A percentile compares a stretch with the other conserved stretches of the same genome.
These are phyloP conservation scores for Penicillium vulpinum DNA, from an alignment of 2,329 filamentous ascomycete species.

Conservation along the genomic window DNA sequence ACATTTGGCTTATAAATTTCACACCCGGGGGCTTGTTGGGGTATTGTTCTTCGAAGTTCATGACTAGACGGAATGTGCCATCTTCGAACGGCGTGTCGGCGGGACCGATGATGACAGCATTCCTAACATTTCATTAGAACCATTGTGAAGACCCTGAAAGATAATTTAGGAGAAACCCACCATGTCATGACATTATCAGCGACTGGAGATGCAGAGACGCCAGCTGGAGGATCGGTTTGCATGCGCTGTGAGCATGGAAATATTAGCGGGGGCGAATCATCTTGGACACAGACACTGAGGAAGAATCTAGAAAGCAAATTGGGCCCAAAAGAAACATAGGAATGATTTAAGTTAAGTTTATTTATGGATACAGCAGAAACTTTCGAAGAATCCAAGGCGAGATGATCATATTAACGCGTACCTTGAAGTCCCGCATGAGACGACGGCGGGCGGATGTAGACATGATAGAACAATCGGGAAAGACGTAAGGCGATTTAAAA, in stretches of 20 bases:
- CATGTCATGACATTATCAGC: conserved; percentile 55
- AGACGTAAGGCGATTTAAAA: neutral
- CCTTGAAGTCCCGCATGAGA: conserved; percentile 99
- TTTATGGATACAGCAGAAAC: neutral
- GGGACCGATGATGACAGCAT: conserved; percentile 95
- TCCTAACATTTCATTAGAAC: conserved; percentile 59
- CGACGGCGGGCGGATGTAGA: conserved; percentile 93
- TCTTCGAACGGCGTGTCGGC: conserved; percentile 98
- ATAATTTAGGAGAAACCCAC: conserved; percentile 19
- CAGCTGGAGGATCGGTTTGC: conserved; percentile 97
- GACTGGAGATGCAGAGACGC: conserved; percentile 92
- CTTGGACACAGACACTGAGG: neutral
- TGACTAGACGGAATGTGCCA: conserved; percentile 93
- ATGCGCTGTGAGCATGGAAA: conserved; percentile 67
- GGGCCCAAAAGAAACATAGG: neutral
- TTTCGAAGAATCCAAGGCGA: neutral
- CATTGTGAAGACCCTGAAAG: neutral
- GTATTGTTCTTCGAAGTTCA: conserved; percentile 99
- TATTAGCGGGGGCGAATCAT: conserved; percentile 17
- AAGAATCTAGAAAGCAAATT: neutral
- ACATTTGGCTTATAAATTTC: conserved; percentile 99
- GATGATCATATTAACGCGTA: conserved; percentile 44
- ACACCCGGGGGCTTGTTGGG: conserved; percentile 97
- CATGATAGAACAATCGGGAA: conserved; percentile 51
- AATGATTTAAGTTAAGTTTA: neutral